phyloP scores from a whole-genome alignment of 345 rosid genomes.

The Gossypioides kirkii region DNA sequence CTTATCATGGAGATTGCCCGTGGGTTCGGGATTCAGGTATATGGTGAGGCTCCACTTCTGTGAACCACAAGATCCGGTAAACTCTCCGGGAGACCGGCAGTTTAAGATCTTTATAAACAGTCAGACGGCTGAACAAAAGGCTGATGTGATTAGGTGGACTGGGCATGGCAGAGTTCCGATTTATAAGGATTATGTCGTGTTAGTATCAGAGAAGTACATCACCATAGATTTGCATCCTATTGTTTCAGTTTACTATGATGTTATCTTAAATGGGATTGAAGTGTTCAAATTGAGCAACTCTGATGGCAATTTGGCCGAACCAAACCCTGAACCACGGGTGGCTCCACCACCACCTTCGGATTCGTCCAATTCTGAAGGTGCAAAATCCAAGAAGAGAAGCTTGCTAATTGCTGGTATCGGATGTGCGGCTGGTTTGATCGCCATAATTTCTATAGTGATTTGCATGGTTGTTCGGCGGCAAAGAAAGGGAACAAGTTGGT shows the following conservation, averaged over 20 bases:
- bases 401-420: not conserved
- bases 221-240: constrained; percentile 8
- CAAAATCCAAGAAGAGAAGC: not conserved
- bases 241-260: constrained; percentile 31
- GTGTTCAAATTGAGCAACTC: constrained; percentile 43
- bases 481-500: not conserved
- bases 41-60: constrained; percentile 53
- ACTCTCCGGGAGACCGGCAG: constrained; percentile 27
- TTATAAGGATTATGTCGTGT: constrained; percentile 36
- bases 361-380: not conserved
- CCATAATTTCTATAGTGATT: not conserved
- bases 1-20: constrained; percentile 45
- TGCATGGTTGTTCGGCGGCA: not conserved
- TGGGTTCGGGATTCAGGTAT: constrained; percentile 46
- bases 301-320: constrained; percentile 35
- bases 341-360: not conserved
- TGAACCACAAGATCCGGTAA: constrained; percentile 20
- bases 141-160: constrained; percentile 31
- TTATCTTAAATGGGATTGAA: constrained; percentile 48
- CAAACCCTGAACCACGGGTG: constrained; percentile 20
- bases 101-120: constrained; percentile 41
- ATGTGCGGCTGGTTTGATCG: not conserved
- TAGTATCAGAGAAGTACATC: constrained; percentile 26
- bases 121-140: constrained; percentile 29
- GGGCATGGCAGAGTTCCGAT: constrained; percentile 1